Conservation (phyloP, 345 rosid genomes). For the Cardamine occulta region DNA sequence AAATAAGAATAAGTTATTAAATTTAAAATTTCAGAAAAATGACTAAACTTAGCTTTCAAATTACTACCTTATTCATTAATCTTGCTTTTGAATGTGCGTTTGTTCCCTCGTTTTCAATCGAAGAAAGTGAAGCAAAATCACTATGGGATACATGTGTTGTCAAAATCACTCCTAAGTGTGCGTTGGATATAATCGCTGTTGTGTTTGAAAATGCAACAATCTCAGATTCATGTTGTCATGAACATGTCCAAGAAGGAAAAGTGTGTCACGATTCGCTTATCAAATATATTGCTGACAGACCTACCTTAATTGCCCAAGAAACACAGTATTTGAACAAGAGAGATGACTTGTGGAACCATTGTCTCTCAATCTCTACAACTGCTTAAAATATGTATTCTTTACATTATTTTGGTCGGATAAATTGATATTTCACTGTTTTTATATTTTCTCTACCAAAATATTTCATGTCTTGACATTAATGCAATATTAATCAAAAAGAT, state of each 20-base stretch:
- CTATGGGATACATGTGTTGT: neutral
- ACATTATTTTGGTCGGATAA: neutral
- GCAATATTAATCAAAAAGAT: neutral
- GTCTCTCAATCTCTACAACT: too few species aligned
- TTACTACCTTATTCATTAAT: too few species aligned
- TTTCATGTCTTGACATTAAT: neutral
- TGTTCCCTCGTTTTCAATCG: neutral
- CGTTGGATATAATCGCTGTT: neutral
- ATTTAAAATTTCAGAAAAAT: neutral
- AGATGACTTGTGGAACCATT: neutral
- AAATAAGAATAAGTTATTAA: neutral
- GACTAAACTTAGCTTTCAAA: neutral
- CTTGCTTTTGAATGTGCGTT: neutral
- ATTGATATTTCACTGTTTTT: neutral
- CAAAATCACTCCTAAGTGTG: neutral
- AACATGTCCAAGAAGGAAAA: neutral
- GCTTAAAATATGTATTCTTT: neutral
- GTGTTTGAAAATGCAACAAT: neutral
- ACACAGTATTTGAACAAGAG: neutral
- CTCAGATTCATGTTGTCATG: neutral
- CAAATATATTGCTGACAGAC: neutral
- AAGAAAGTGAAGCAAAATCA: neutral
- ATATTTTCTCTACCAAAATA: neutral
- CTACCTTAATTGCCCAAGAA: neutral
- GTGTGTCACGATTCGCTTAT: neutral